These are phyloP conservation scores for Karstenula rhodostoma DNA, from an alignment of 2,329 filamentous ascomycete species.

Conservation along the genomic window DNA sequence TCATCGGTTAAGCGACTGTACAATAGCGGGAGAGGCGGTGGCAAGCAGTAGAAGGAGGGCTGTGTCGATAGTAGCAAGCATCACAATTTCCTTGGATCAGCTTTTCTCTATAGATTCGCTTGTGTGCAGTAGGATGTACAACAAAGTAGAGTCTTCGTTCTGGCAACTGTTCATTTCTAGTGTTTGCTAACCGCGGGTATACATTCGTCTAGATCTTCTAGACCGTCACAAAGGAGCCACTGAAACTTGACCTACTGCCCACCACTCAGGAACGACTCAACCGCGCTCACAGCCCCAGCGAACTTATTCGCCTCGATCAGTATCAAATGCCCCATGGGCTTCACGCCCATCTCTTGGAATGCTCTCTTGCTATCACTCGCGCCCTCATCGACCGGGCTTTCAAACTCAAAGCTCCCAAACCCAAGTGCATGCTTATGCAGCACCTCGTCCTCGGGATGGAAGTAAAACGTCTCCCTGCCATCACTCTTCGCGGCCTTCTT, in stretches of 20 bases:
- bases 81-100: constrained; percentile 40
- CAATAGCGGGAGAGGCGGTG: constrained; percentile 25
- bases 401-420: constrained; percentile 76
- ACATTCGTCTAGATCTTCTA: not conserved
- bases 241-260: constrained; percentile 11
- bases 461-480: constrained; percentile 75
- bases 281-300: constrained; percentile 75
- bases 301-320: constrained; percentile 84
- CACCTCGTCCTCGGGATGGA: constrained; percentile 95
- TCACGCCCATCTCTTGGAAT: constrained; percentile 92
- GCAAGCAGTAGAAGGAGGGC: constrained; percentile 18
- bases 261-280: constrained; percentile 73
- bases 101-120: constrained; percentile 39
- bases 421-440: constrained; percentile 78
- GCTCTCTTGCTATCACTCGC: constrained; percentile 90
- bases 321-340: constrained; percentile 83
- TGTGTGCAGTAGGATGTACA: constrained; percentile 49
- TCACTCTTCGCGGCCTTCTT: constrained; percentile 51
- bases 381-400: constrained; percentile 77
- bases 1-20: constrained; percentile 79
- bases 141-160: constrained; percentile 40
- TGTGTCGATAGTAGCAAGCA: constrained; percentile 49
- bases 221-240: not conserved
- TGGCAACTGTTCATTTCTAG: constrained; percentile 2
- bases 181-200: constrained; percentile 8